A percentile compares a stretch with the other conserved stretches of the same genome.
Conservation (phyloP, 495 filamentous ascomycete species). For the Amniculicola lignicola region DNA sequence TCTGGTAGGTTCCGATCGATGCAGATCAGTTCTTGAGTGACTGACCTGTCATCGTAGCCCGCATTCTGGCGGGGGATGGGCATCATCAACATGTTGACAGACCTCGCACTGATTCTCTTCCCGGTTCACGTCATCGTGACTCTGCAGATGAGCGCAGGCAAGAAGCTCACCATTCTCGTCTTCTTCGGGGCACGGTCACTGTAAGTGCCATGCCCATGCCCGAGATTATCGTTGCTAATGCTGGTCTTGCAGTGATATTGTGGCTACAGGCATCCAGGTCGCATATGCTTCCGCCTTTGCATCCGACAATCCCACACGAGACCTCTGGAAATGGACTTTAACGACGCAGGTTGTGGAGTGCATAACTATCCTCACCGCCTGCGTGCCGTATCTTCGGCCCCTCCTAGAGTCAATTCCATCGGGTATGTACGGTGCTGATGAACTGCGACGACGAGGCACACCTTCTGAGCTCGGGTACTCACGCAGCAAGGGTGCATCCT, state of each 20-base stretch:
- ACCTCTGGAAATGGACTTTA: slow-evolving; percentile 25
- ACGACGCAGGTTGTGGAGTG: slow-evolving; percentile 20
- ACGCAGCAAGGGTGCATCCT: background rate
- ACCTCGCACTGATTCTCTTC: slow-evolving; percentile 20
- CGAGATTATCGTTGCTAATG: background rate
- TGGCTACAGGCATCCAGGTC: slow-evolving; percentile 19
- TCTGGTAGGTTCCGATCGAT: slow-evolving; percentile 4
- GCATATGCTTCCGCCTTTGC: slow-evolving; percentile 10
- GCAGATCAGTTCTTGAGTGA: background rate
- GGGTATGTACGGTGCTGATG: slow-evolving; percentile 21
- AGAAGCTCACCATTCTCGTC: slow-evolving; percentile 19
- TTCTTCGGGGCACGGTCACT: slow-evolving; percentile 23
- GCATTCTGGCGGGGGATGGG: slow-evolving; percentile 24
- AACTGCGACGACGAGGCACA: slow-evolving; percentile 15
- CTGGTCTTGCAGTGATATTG: slow-evolving; percentile 10
- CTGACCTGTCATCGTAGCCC: slow-evolving; percentile 12
- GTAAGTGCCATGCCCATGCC: slow-evolving; percentile 4
- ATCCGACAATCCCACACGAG: slow-evolving; percentile 13
- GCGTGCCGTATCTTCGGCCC: slow-evolving; percentile 24
- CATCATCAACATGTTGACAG: slow-evolving; percentile 25
- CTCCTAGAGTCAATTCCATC: slow-evolving; percentile 17
- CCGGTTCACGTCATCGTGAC: slow-evolving; percentile 24
- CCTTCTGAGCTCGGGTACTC: slow-evolving; percentile 4
- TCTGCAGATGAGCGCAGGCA: slow-evolving; percentile 24
- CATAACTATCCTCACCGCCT: slow-evolving; percentile 26